Evolutionary conservation across 2,329 filamentous ascomycete genomes (phyloP).

Genomic region (Apiospora phragmitis): DNA sequence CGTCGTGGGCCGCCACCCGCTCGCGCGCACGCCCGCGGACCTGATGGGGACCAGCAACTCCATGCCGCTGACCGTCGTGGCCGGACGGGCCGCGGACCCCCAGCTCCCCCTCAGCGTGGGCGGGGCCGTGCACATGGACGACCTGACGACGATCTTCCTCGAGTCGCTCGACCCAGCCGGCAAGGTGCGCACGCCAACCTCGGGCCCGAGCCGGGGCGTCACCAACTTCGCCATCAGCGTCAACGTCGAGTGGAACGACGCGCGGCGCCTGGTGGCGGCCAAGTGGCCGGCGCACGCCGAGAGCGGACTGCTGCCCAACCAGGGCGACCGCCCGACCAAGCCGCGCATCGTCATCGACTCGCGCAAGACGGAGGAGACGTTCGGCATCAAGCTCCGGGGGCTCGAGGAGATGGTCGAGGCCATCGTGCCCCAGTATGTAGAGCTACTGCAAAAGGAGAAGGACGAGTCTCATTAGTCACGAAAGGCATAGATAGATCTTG

Average conservation of each 20-base stretch:
- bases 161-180: conserved; percentile 14
- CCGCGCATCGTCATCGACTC: conserved; percentile 9
- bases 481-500: background rate
- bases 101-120: background rate
- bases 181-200: conserved; percentile 13
- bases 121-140: conserved; percentile 13
- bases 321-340: conserved; percentile 17
- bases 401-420: conserved; percentile 15
- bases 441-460: conserved; percentile 9
- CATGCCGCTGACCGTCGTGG: conserved; percentile 10
- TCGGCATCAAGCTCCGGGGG: conserved; percentile 14
- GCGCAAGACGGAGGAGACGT: conserved; percentile 5
- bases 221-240: conserved; percentile 10
- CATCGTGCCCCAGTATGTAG: conserved; percentile 17
- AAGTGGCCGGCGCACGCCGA: conserved; percentile 18
- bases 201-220: conserved; percentile 14
- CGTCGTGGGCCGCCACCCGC: conserved; percentile 15
- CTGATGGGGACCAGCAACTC: conserved; percentile 15
- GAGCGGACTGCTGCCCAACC: conserved; percentile 15
- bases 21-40: conserved; percentile 13
- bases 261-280: conserved; percentile 10
- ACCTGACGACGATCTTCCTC: background rate
- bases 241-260: conserved; percentile 15
- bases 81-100: background rate
- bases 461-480: background rate